Evolutionary conservation across 1,139 yeast genomes (phyloP), one percentile per base, ranked within the genome.

Genomic region (Geotrichum citri-aurantii): DNA sequence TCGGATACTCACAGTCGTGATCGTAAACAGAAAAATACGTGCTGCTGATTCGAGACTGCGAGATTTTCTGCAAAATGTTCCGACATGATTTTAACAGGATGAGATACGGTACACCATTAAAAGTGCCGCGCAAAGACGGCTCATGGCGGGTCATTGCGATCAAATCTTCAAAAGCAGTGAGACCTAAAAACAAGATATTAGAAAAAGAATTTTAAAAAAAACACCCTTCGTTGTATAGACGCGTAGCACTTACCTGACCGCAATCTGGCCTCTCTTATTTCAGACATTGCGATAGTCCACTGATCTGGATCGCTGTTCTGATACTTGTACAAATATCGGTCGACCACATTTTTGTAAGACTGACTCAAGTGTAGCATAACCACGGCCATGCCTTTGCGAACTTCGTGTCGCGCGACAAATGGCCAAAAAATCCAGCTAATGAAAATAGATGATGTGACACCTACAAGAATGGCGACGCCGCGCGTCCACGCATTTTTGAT

Each of bases 341-440:
- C 83, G 21, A 79, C 72, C 1, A 79, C 78, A 19, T 75, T 70
- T 62, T 78, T 81, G 61, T 79, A 80, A 1, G 80, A 75, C 62
- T 77, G 79, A 17, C 79, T 73, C 31, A 79, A 68, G 62, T 79
- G 78, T 1, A 73, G 66, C 17, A 80, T 62, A 46, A 79, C 61
- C 1, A 73, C 69, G 0, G 81, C 70, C 53, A 76, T 68, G 0
- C 80, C 75, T 10, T 70, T 63, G 37, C 77, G 72, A 5, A 79
- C 70, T 60, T 79, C 81, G 14, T 70, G 71, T 37, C 78, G 72
- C 1, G 82, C 80, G 24, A 73, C 73, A 65, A 78, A 78, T 0
- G 83, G 80, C 82, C 82, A 79, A 21, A 79, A 67, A 1, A 79
- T 56, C 81, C 81, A 79, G 59, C 75, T 77, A 2, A 77, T 68